Base-by-base conservation (phyloP, 1,139 yeast genomes). In the Yamadazyma blattariae region DNA sequence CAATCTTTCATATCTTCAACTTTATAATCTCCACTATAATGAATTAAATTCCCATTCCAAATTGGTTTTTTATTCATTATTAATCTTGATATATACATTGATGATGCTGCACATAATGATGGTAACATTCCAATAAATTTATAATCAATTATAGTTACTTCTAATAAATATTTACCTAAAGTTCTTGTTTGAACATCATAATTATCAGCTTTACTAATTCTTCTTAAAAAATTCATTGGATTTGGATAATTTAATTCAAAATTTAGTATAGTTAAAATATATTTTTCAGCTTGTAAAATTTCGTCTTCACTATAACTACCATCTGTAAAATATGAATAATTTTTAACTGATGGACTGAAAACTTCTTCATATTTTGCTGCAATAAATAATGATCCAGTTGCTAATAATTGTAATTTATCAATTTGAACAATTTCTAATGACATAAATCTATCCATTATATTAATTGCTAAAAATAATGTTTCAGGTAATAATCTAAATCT, bases 331-430 rank as follows among this genome's bases (percentile, higher is more conserved):
- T 84, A 85, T 10, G 95, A 90, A 61, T 88, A 89, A 62, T 88
- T 86, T 48, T 81, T 78, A 37, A 89, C 87, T 27, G 94, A 81
- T 12, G 97, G 97, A 8, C 92, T 79, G 55, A 86, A 86, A 32
- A 90, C 96, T 62, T 90, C 97, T 64, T 90, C 97, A 57, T 87
- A 89, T 63, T 92, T 92, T 17, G 97, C 92, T 24, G 97, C 96
- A 47, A 90, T 85, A 60, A 90, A 88, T 45, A 92, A 61, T 16
- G 95, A 80, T 1, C 96, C 89, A 1, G 96, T 85, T 10, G 97
- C 97, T 32, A 90, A 78, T 39, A 90, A 70, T 66, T 92, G 98
- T 40, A 92, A 67, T 61, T 87, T 81, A 53, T 85, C 90, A 41
- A 89, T 77, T 49, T 85, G 88, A 27, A 89, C 95, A 33, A 77